Percentiles rank a stretch among this genome's conserved stretches.
phyloP scores from a whole-genome alignment of 2,329 filamentous ascomycete species.

The Hypoxylon sp. region DNA sequence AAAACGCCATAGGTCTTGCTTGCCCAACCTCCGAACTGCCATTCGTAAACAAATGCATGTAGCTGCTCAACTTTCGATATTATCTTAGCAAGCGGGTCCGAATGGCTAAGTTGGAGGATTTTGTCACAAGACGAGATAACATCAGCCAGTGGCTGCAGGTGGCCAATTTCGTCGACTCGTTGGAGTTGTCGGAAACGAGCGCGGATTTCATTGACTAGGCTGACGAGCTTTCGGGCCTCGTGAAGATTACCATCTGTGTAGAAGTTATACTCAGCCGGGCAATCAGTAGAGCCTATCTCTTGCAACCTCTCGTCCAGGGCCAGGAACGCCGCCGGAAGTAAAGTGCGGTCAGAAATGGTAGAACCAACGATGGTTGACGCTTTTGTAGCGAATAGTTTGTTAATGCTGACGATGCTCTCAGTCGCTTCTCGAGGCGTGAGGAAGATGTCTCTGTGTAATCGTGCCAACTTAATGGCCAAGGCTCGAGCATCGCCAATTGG shows the following conservation, averaged over 20 bases:
- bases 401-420: conserved; percentile 60
- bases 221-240: conserved; percentile 80
- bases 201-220: conserved; percentile 76
- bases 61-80: conserved; percentile 90
- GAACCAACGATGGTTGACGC: conserved; percentile 52
- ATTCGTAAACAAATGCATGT: conserved; percentile 87
- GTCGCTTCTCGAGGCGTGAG: conserved; percentile 56
- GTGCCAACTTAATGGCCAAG: conserved; percentile 71
- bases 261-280: conserved; percentile 79
- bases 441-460: conserved; percentile 69
- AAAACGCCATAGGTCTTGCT: conserved; percentile 81
- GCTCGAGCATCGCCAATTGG: conserved; percentile 61
- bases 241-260: conserved; percentile 84
- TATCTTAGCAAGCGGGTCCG: conserved; percentile 87
- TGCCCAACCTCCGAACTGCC: conserved; percentile 88
- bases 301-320: conserved; percentile 72
- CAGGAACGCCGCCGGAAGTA: conserved; percentile 76
- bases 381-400: conserved; percentile 58
- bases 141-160: conserved; percentile 82
- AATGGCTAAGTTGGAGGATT: conserved; percentile 79
- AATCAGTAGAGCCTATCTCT: conserved; percentile 56
- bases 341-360: conserved; percentile 60
- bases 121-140: conserved; percentile 81
- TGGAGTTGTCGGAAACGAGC: conserved; percentile 79
- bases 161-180: conserved; percentile 72